Evolutionary conservation across 23 red algal species (phyloP), one percentile per base, ranked within the genome.

Genomic region (Gracilaria domingensis): DNA sequence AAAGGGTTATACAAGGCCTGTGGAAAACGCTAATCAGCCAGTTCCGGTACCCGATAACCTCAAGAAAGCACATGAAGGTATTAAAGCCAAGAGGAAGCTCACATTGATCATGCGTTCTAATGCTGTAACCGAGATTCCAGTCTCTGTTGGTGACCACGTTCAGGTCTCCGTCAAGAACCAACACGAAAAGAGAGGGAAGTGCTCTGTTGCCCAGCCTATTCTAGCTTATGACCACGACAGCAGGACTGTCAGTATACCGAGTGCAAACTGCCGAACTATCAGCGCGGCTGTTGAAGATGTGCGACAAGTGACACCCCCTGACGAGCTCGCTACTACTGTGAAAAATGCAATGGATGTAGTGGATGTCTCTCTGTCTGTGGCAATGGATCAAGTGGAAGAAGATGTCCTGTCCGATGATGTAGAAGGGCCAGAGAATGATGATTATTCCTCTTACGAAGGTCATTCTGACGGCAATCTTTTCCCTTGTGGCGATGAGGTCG

Each of bases 321-420:
- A 82, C 33, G 24, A 58, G 36, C 24, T 82, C 17, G 79, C 79
- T 30, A 47, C 37, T 47, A 9, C 47, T 49, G 28, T 85, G 29
- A 59, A 85, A 71, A 0, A 85, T 17, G 64, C 56, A 24, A 85
- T 85, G 2, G 82, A 85, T 20, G 60, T n/a, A 72, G 13, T 85
- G 32, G 82, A 85, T 12, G 30, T 64, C 16, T 60, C 20, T 13
- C 7, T 16, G 8, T 26, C 8, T 25, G 8, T 33, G 14, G 45
- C 53, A 14, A 30, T 55, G 12, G 75, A 80, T 35, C 54, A 54
- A n/a, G n/a, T n/a, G n/a, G n/a, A n/a, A n/a, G n/a, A n/a, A n/a
- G n/a, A n/a, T n/a, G n/a, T n/a, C n/a, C n/a, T n/a, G n/a, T n/a
- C n/a, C n/a, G n/a, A n/a, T n/a, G n/a, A n/a, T n/a, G n/a, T n/a